These are phyloP conservation scores for Selaginella tamariscina DNA, from an alignment of 75 land plant genomes.

Conservation along the genomic window DNA sequence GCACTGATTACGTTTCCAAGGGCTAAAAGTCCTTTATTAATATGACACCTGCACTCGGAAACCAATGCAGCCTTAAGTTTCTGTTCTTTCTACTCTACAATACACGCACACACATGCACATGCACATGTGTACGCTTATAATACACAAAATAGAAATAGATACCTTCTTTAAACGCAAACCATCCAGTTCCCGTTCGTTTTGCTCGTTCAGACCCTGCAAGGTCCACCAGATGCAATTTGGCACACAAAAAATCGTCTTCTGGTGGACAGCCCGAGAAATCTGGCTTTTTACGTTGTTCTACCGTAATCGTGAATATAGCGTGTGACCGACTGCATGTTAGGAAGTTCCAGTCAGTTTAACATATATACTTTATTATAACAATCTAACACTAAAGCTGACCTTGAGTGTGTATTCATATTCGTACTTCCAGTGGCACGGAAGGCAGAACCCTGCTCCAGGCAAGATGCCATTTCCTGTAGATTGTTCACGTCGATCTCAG, in stretches of 20 bases:
- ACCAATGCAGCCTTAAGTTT: background rate
- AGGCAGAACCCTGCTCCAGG: constrained; percentile 83
- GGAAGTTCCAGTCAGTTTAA: background rate
- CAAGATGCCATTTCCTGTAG: constrained; percentile 86
- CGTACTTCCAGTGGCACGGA: constrained; percentile 98
- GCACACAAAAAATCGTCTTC: constrained; percentile 11
- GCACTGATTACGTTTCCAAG: constrained; percentile 12
- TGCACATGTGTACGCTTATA: no score
- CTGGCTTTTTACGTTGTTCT: background rate
- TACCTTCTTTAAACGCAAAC: constrained; percentile 8
- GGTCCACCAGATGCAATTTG: constrained; percentile 5
- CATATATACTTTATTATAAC: background rate
- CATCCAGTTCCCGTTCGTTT: constrained; percentile 5
- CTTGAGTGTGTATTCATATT: constrained; percentile 97
- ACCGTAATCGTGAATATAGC: constrained; percentile 6
- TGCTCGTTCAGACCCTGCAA: constrained; percentile 8
- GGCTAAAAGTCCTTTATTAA: constrained; percentile 1
- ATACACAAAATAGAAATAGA: background rate
- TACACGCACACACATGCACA: no score
- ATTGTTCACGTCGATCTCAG: constrained; percentile 65
- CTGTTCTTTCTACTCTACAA: no score
- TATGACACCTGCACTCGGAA: constrained; percentile 8
- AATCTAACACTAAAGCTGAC: constrained; percentile 20
- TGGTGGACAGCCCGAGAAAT: background rate
- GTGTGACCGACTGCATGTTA: constrained; percentile 7